phyloP scores from a whole-genome alignment of 140 eudicot species.

The Oenanthe javanica region DNA sequence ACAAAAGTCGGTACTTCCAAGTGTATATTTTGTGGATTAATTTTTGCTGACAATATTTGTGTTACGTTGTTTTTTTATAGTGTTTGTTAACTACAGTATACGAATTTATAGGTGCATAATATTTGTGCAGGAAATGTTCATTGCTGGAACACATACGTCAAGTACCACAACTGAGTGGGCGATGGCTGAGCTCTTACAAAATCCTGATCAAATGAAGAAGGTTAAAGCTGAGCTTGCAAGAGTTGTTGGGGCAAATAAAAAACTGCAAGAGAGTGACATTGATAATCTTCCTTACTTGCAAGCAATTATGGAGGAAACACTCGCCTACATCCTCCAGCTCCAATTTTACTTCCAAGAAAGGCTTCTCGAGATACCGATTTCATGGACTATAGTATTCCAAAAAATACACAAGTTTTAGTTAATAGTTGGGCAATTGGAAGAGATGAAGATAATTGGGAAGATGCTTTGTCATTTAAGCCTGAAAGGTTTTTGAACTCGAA shows the following conservation, averaged over 20 bases:
- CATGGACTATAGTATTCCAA: background rate
- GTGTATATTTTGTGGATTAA: no score
- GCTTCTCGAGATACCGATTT: background rate
- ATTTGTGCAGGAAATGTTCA: constrained; percentile 1
- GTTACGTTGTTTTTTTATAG: no score
- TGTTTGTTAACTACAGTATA: no score
- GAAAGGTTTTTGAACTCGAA: background rate
- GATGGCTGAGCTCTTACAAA: no score
- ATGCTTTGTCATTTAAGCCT: background rate
- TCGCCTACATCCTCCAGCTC: background rate
- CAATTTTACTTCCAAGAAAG: background rate
- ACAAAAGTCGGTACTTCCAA: no score
- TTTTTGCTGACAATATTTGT: no score
- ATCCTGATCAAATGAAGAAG: no score
- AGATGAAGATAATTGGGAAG: background rate
- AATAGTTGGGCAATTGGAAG: background rate
- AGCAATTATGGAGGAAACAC: no score
- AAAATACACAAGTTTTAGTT: background rate
- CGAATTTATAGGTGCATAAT: background rate
- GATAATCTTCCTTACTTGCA: no score
- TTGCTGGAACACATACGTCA: background rate
- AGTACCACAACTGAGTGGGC: constrained; percentile 8
- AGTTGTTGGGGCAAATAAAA: no score
- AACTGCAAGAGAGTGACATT: no score
- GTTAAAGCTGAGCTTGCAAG: no score